Base-by-base conservation (phyloP, 2,329 filamentous ascomycete genomes). In the Alternaria dauci region DNA sequence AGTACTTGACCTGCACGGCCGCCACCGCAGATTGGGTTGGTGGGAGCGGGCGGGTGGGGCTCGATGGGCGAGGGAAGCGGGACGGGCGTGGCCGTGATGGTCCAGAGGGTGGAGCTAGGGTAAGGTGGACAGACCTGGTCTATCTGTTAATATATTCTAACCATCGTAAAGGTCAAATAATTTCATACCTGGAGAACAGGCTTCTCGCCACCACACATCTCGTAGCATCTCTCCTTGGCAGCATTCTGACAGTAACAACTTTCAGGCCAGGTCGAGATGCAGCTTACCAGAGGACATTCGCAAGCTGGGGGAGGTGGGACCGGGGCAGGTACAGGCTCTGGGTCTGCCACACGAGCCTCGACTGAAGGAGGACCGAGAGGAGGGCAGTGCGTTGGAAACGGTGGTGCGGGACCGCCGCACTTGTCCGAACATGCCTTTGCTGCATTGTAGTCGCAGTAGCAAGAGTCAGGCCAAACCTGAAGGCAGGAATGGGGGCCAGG, bases 161-260 rank as follows among this genome's bases (percentile, higher is more conserved):
- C 30, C 9, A 23, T 23, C n/a, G 9, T 4, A n/a, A 12, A 14
- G 18, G 12, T 12, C 20, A 8, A 18, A 7, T 8, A n/a, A 3
- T 23, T 2, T 28, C 55, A 23, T 59, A 71, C 69, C 26, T 61
- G 44, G 2, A 59, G 41, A 0, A 46, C 16, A 1, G 69, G 68
- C 16, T 61, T 59, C 8, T 38, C 28, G 4, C 75, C 74, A 8
- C 75, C 74, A 55, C 75, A 78, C 30, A 69, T 65, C 5, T 69
- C 43, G 25, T 65, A 73, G 8, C 38, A 42, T 6, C 65, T 20
- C 9, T 66, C 65, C 5, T 55, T 50, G 12, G 60, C 62, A n/a
- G 62, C 65, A 41, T 78, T 76, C 8, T 42, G 55, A 52, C 75
- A 78, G 46, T 71, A 62, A 62, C 75, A 78, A 14, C 66, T 68